Evolutionary conservation across 495 filamentous ascomycete species (phyloP), one percentile per base, ranked within the genome.

Genomic region (Talaromyces borbonicus): DNA sequence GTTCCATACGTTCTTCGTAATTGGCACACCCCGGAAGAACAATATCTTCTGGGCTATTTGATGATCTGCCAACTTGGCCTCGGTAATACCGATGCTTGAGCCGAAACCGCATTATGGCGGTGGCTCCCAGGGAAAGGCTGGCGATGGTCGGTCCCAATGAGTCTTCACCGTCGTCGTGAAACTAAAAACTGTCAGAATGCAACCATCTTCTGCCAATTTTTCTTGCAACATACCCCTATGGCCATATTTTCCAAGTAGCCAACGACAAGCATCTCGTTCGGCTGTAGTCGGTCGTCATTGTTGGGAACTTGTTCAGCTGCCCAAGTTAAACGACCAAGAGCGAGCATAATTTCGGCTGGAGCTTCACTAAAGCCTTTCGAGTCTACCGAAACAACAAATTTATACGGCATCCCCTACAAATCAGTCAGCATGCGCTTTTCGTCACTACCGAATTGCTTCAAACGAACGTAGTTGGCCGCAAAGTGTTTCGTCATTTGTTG

Each of bases 131-230:
- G 0, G 85, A 88, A 1, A 90, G 62, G 0, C 85, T 82, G 0
- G 83, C 82, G 20, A 94, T 81, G 0, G 77, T 85, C 1, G 85
- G 81, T 0, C 86, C 87, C 1, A 94, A 70, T 0, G 77, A 75
- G 0, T 56, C 62, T 58, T 95, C 89, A 0, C 89, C 89, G 48
- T 95, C 89, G 53, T 93, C 87, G 45, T 95, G 89, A 48, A 77
- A 87, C 80, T 92, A 56, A 19, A 47, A 19, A 22, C 50, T 36
- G 32, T 71, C 49, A 68, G 59, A 15, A 35, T 35, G 30, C 8
- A 30, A 15, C 27, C 18, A 37, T 8, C 33, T 43, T n/a, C n/a
- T n/a, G 49, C 41, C 7, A 12, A 1, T 8, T 20, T 9, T 19
- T 20, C 38, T 12, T 26, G 35, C 4, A 8, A 63, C 81, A 56